Evolutionary conservation across 768 basidiomycete genomes (phyloP).

Genomic region (Termitomyces sp.): DNA sequence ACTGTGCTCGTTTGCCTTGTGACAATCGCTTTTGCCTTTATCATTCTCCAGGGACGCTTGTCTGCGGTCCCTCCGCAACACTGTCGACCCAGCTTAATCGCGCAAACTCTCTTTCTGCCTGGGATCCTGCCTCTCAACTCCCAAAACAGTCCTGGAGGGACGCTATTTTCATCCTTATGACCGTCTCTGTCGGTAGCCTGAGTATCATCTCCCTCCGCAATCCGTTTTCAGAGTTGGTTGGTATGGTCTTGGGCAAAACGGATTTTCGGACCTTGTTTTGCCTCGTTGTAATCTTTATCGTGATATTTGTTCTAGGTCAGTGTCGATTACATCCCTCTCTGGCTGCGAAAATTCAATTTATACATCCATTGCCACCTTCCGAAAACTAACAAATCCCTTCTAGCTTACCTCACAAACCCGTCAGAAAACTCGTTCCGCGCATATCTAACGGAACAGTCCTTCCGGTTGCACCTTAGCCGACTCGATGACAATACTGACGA

Average conservation of each 20-base stretch:
- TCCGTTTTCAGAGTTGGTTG: constrained; percentile 48
- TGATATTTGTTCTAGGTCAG: constrained; percentile 72
- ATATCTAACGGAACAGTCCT: constrained; percentile 96
- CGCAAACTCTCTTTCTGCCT: constrained; percentile 28
- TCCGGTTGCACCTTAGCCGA: constrained; percentile 88
- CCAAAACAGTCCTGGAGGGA: constrained; percentile 37
- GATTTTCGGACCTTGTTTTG: constrained; percentile 73
- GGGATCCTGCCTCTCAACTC: constrained; percentile 31
- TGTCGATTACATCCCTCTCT: constrained; percentile 1
- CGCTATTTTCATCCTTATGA: constrained; percentile 56
- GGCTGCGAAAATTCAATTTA: neutral
- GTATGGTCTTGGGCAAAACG: constrained; percentile 49
- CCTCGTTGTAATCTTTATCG: constrained; percentile 62
- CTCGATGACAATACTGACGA: constrained; percentile 70
- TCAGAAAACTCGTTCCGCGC: constrained; percentile 90
- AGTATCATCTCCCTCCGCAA: constrained; percentile 57
- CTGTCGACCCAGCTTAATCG: constrained; percentile 36
- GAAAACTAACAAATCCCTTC: constrained; percentile 9
- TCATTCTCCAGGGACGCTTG: constrained; percentile 17
- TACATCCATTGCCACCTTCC: constrained; percentile 11
- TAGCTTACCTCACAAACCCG: constrained; percentile 95
- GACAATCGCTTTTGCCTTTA: neutral
- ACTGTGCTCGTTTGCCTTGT: constrained; percentile 1
- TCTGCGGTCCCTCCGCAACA: constrained; percentile 30
- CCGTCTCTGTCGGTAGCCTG: constrained; percentile 60